Evolutionary conservation across 306 rosid genomes (phyloP).

Genomic region (Quercus alba): DNA sequence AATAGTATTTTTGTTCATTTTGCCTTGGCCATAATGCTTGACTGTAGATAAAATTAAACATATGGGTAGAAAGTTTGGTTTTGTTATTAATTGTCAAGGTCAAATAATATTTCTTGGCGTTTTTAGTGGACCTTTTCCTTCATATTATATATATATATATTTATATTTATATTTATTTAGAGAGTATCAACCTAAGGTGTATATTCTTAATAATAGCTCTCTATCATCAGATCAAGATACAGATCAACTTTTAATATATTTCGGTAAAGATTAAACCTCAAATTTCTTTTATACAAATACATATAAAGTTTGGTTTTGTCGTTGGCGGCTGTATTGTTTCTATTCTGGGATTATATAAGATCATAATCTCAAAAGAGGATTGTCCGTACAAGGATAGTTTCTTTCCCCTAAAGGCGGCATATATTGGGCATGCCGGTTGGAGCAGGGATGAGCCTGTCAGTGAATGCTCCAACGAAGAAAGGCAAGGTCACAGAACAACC

Average conservation of each 20-base stretch:
- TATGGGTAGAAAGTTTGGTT: too few species aligned
- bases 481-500: neutral
- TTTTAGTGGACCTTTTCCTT: rapidly evolving
- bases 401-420: too few species aligned
- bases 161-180: too few species aligned
- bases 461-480: neutral
- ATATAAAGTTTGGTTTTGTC: neutral
- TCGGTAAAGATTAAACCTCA: rapidly evolving
- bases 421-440: neutral
- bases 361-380: neutral
- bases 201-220: too few species aligned
- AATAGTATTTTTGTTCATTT: neutral
- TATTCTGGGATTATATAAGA: neutral
- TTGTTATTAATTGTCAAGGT: neutral
- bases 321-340: neutral
- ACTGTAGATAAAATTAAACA: neutral
- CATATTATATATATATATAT: too few species aligned
- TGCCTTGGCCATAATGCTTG: neutral
- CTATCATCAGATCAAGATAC: rapidly evolving
- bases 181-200: too few species aligned
- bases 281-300: too few species aligned
- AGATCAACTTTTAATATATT: rapidly evolving
- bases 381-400: neutral
- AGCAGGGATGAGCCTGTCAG: too few species aligned
- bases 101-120: too few species aligned